A percentile compares a stretch with the other conserved stretches of the same genome.
Evolutionary conservation across 495 filamentous ascomycete genomes (phyloP).

Genomic region (Thermochaetoides thermophila): DNA sequence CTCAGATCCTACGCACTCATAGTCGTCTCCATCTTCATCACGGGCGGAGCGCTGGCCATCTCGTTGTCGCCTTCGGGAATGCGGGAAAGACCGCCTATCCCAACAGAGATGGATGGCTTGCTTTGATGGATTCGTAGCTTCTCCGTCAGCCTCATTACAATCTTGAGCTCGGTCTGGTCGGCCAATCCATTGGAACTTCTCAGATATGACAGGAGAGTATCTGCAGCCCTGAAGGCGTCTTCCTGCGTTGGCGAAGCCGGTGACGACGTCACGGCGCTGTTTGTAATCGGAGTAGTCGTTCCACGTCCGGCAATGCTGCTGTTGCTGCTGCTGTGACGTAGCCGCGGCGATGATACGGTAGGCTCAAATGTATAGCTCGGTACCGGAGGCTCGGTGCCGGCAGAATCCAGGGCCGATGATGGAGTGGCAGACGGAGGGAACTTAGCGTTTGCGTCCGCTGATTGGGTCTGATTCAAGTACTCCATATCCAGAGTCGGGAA

Average conservation of each 20-base stretch:
- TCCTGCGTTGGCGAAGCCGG: conserved; percentile 70
- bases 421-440: conserved; percentile 41
- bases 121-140: conserved; percentile 58
- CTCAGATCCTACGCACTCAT: conserved; percentile 7
- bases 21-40: conserved; percentile 9
- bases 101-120: conserved; percentile 33
- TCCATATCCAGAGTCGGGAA: conserved; percentile 67
- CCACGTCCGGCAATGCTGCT: conserved; percentile 33
- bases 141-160: conserved; percentile 74
- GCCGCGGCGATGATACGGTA: conserved; percentile 33
- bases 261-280: conserved; percentile 29
- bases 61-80: conserved; percentile 49
- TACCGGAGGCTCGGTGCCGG: conserved; percentile 42
- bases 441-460: conserved; percentile 51
- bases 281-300: conserved; percentile 25
- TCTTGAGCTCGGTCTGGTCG: conserved; percentile 70
- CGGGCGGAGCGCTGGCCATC: conserved; percentile 21
- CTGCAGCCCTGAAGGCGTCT: conserved; percentile 72
- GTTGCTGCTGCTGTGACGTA: conserved; percentile 41
- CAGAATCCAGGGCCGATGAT: conserved; percentile 55
- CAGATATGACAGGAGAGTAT: conserved; percentile 76
- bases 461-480: conserved; percentile 49
- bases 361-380: conserved; percentile 38
- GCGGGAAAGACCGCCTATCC: conserved; percentile 50
- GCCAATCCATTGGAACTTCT: conserved; percentile 52